Percentiles rank a stretch among this genome's conserved stretches.
Evolutionary conservation across 257 asterid species (phyloP).

Genomic region (Perilla frutescens): DNA sequence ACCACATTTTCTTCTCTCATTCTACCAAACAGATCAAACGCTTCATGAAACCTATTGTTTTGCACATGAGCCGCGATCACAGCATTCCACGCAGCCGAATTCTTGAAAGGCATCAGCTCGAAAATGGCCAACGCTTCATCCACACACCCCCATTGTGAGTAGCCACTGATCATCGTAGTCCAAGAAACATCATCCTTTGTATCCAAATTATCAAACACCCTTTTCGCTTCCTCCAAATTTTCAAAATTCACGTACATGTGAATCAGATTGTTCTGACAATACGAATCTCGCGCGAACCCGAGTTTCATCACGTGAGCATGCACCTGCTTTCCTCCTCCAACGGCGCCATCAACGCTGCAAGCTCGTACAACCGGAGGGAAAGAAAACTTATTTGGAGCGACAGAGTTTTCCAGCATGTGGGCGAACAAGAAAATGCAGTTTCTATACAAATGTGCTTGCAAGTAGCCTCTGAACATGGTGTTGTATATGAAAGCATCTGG

Average conservation of each 20-base stretch:
- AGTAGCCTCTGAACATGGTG: conserved; percentile 62
- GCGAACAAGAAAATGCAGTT: conserved; percentile 48
- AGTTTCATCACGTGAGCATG: conserved; percentile 69
- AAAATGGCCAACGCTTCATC: conserved; percentile 63
- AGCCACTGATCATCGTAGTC: conserved; percentile 89
- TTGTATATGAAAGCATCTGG: conserved; percentile 76
- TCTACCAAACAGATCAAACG: conserved; percentile 59
- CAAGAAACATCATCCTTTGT: conserved; percentile 74
- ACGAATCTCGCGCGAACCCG: conserved; percentile 66
- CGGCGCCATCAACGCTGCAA: conserved; percentile 51
- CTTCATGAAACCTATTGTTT: conserved; percentile 58
- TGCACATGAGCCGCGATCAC: conserved; percentile 76
- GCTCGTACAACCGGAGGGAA: conserved; percentile 75
- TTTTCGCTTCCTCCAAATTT: conserved; percentile 60
- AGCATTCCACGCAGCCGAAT: conserved; percentile 77
- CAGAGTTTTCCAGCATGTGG: conserved; percentile 54
- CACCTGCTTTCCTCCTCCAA: conserved; percentile 60
- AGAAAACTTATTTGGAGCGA: conserved; percentile 62
- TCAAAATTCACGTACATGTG: conserved; percentile 70
- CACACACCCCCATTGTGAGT: conserved; percentile 54
- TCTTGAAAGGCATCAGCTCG: conserved; percentile 57
- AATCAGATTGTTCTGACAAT: conserved; percentile 77
- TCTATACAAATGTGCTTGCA: conserved; percentile 39
- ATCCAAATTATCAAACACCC: conserved; percentile 59
- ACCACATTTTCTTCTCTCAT: conserved; percentile 57